Evolutionary conservation across 805 yeast genomes (phyloP), one percentile per base, ranked within the genome.

Genomic region (Metschnikowia reukaufii): DNA sequence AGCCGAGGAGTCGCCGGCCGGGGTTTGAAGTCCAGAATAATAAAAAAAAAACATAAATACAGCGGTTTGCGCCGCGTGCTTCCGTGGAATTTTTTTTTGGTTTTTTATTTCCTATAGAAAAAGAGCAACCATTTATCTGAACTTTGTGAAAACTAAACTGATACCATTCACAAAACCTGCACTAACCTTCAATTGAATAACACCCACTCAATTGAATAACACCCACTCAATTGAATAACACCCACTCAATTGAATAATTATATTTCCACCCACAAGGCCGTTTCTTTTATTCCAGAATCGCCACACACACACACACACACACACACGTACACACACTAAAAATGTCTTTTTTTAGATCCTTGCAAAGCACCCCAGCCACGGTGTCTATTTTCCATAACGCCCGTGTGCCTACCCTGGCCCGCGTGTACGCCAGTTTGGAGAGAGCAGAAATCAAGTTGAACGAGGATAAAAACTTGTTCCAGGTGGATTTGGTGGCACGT

Each of bases 331-430:
- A 42, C 35, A 35, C 18, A 23, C 23, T 23, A 6, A 27, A 29
- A 23, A 68, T 68, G 73, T 66, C 73, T 29, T 67, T 72, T 50
- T 72, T 72, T 58, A 70, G 64, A 63, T 64, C 74, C 12, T 62
- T 72, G 42, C 77, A 72, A 47, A 57, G 61, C 57, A 61, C 72
- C 9, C 74, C 76, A 6, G 73, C 74, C 36, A 68, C 71, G 8
- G 63, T 72, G 36, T 56, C 69, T 43, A 70, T 72, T 33, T 72
- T 72, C 61, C 76, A 72, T 58, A 69, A 68, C 54, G 55, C 64
- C 30, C 63, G 61, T 32, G 55, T 70, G 35, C 69, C 73, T 3
- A 57, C 60, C 21, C 65, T 68, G 47, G 60, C 61, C 5, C 58
- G 59, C 19, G 58, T 72, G 18, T 66, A 63, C 51, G 58, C 64